Conservation (phyloP, 148 eudicot genomes). For the Arctostaphylos glauca region DNA sequence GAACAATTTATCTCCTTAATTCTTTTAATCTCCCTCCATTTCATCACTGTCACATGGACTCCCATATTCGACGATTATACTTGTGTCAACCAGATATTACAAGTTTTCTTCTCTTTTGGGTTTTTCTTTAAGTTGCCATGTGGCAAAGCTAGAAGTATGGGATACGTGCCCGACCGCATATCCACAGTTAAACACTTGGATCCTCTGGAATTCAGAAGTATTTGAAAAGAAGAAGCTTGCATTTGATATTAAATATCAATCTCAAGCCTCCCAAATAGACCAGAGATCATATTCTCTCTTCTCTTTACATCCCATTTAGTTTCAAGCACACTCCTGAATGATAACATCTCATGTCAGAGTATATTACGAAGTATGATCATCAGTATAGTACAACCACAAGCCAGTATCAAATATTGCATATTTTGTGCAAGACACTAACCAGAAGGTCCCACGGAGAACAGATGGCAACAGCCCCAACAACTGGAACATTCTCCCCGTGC, state of each 20-base stretch:
- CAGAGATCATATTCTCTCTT: neutral
- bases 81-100: neutral
- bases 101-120: neutral
- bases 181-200: neutral
- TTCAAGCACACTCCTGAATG: neutral
- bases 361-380: neutral
- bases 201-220: neutral
- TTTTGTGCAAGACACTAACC: constrained; percentile 45
- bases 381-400: neutral
- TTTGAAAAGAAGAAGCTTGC: neutral
- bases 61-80: no score
- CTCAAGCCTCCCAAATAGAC: neutral
- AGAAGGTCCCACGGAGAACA: constrained; percentile 98
- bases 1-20: neutral
- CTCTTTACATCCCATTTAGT: neutral
- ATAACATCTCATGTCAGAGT: neutral
- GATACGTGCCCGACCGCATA: neutral
- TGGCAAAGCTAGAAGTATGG: neutral
- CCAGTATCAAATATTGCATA: neutral
- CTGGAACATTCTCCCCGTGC: constrained; percentile 76
- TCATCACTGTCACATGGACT: no score
- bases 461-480: constrained; percentile 86
- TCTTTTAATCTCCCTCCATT: neutral
- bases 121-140: neutral
- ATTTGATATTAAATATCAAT: neutral